A percentile compares a stretch with the other conserved stretches of the same genome.
Evolutionary conservation across 495 filamentous ascomycete genomes (phyloP).

Genomic region (Neurospora sp.): DNA sequence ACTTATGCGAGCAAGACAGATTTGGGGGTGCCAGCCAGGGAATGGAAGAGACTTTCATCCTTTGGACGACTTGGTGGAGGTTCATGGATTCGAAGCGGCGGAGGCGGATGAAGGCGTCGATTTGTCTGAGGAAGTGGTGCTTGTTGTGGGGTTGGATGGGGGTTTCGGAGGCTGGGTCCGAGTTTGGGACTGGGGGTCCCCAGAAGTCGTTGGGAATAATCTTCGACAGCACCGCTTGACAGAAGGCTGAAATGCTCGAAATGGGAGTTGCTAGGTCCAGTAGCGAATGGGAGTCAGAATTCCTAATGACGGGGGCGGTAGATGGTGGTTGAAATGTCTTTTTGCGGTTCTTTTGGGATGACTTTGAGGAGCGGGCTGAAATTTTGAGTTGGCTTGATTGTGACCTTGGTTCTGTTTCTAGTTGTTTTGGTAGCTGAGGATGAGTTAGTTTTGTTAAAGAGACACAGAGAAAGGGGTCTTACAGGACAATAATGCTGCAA

Average conservation of each 20-base stretch:
- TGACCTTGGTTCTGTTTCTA: neutral
- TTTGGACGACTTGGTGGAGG: slow-evolving; percentile 68
- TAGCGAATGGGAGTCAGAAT: slow-evolving; percentile 25
- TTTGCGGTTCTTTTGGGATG: neutral
- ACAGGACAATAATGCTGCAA: slow-evolving; percentile 74
- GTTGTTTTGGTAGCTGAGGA: neutral
- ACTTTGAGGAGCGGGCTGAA: neutral
- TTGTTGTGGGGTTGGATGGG: slow-evolving; percentile 48
- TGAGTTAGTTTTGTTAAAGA: too few relatives aligned
- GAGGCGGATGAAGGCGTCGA: slow-evolving; percentile 68
- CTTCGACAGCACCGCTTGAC: slow-evolving; percentile 60
- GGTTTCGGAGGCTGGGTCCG: neutral
- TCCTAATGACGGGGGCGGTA: neutral
- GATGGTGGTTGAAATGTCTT: neutral
- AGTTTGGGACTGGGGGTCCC: slow-evolving; percentile 31
- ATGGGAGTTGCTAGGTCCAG: slow-evolving; percentile 62
- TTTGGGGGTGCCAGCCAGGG: slow-evolving; percentile 59
- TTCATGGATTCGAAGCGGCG: slow-evolving; percentile 73
- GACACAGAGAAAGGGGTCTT: slow-evolving; percentile 2
- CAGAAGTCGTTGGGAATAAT: slow-evolving; percentile 73
- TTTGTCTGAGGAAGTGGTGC: slow-evolving; percentile 46
- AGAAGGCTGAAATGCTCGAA: slow-evolving; percentile 76
- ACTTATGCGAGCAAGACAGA: slow-evolving; percentile 37
- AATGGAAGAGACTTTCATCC: slow-evolving; percentile 56
- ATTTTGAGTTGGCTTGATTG: neutral